Base-by-base conservation (phyloP, 2,329 filamentous ascomycete genomes). In the Didymella segeticola region DNA sequence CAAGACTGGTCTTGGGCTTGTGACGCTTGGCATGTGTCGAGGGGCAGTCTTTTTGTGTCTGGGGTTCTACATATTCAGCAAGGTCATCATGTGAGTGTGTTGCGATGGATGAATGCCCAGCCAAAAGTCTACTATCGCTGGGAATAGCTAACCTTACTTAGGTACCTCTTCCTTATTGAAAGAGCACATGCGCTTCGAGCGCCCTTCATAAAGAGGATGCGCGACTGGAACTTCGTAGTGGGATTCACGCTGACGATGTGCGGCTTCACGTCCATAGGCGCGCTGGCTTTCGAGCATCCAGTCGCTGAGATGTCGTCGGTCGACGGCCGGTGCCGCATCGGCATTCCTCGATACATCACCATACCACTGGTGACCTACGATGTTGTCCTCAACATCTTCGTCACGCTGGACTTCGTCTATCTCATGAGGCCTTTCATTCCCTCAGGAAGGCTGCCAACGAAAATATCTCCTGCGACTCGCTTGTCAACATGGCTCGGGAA, bases 151-250 rank as follows among this genome's bases (percentile, higher is more conserved):
- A 19, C 23, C 25, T 26, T 4, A 3, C 2, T 7, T 19, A 73
- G 72, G 62, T 77, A 78, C 47, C 55, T 77, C 4, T 78, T 78
- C 51, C 67, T 79, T 1, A 68, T 78, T 20, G 77, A 79, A 53
- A 66, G 77, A 20, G 68, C 70, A 9, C 76, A 78, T 53, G 68
- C 69, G 6, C 58, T 78, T 14, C 68, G 75, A 30, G 62, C 70
- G 6, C 66, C 72, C 0, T 69, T 71, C 51, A 60, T 65, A 30
- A 53, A 65, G 2, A 66, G 77, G 17, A 42, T 53, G 5, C 58
- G 62, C 11, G 75, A 78, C 43, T 66, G 64, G 47, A 49, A 77
- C 12, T 79, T 73, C 72, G 31, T 76, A 7, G 33, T 36, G 3
- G 33, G 33, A 14, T 14, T 36, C 33, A 14, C 6, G 1, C 19